phyloP scores from a whole-genome alignment of 106 monocot genomes.

The Phalaenopsis equestris region DNA sequence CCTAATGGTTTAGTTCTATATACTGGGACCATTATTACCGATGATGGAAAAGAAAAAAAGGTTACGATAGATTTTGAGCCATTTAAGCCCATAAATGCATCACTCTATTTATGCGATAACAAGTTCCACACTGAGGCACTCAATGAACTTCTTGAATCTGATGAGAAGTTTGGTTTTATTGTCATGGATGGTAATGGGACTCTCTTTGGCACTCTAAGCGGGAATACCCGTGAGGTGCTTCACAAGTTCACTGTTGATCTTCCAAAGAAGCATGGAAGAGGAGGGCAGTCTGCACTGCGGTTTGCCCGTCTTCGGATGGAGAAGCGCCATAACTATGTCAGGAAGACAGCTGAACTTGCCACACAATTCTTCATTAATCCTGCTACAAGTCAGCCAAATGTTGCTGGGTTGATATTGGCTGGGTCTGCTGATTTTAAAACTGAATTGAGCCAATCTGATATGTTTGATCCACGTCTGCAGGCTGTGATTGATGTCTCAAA shows the following conservation, averaged over 20 bases:
- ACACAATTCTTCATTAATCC: constrained; percentile 24
- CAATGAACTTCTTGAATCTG: constrained; percentile 29
- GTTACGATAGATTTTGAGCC: constrained; percentile 30
- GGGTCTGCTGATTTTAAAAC: constrained; percentile 41
- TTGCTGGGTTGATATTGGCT: constrained; percentile 23
- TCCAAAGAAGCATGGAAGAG: constrained; percentile 61
- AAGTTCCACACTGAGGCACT: constrained; percentile 25
- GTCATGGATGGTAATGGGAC: constrained; percentile 62
- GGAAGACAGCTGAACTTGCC: constrained; percentile 47
- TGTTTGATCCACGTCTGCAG: constrained; percentile 59
- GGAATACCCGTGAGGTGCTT: constrained; percentile 34
- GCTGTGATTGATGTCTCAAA: constrained; percentile 57
- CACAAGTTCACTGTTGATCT: constrained; percentile 57
- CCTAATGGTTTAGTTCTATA: constrained; percentile 41
- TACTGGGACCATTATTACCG: constrained; percentile 47
- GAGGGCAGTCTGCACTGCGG: constrained; percentile 54
- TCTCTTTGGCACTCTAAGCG: constrained; percentile 56
- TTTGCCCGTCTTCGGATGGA: constrained; percentile 68
- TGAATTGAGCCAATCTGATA: constrained; percentile 53
- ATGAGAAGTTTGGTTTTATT: constrained; percentile 29
- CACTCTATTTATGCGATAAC: constrained; percentile 20
- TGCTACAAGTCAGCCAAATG: constrained; percentile 28
- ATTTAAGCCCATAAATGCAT: constrained; percentile 22
- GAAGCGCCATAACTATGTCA: constrained; percentile 58
- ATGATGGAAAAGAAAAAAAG: constrained; percentile 56